A percentile compares a stretch with the other conserved stretches of the same genome.
phyloP scores from a whole-genome alignment of 139 green algal species.

The Picochlorum sp. region DNA sequence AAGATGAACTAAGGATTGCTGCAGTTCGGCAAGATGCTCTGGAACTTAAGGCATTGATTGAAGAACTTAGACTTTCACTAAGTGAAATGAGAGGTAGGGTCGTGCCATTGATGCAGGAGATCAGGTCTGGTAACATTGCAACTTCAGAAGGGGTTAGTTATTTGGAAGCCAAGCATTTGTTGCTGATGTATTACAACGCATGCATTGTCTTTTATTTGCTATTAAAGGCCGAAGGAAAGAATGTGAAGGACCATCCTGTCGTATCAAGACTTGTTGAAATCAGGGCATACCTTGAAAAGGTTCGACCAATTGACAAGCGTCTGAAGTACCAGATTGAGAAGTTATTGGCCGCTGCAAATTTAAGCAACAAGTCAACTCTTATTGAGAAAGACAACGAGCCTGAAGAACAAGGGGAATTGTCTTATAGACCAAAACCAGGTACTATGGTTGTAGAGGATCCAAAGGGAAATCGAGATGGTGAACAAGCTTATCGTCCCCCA shows the following conservation, averaged over 20 bases:
- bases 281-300: conserved; percentile 77
- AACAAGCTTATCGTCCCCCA: conserved; percentile 84
- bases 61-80: conserved; percentile 44
- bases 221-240: conserved; percentile 84
- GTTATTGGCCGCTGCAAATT: conserved; percentile 56
- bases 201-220: conserved; percentile 92
- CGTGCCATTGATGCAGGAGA: conserved; percentile 60
- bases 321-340: conserved; percentile 95
- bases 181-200: conserved; percentile 87
- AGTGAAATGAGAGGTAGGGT: conserved; percentile 40
- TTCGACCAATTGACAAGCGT: conserved; percentile 89
- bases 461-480: conserved; percentile 21
- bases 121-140: conserved; percentile 51
- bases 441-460: conserved; percentile 40
- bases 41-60: conserved; percentile 68
- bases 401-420: conserved; percentile 23
- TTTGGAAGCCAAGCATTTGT: conserved; percentile 93
- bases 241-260: conserved; percentile 86
- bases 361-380: not conserved
- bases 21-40: conserved; percentile 61
- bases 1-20: conserved; percentile 20
- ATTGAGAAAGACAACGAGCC: not conserved
- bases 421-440: conserved; percentile 56
- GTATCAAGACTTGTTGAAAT: conserved; percentile 72
- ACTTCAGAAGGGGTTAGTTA: conserved; percentile 82